Conservation (phyloP, 2,329 filamentous ascomycete species). For the Aplosporella prunicola region DNA sequence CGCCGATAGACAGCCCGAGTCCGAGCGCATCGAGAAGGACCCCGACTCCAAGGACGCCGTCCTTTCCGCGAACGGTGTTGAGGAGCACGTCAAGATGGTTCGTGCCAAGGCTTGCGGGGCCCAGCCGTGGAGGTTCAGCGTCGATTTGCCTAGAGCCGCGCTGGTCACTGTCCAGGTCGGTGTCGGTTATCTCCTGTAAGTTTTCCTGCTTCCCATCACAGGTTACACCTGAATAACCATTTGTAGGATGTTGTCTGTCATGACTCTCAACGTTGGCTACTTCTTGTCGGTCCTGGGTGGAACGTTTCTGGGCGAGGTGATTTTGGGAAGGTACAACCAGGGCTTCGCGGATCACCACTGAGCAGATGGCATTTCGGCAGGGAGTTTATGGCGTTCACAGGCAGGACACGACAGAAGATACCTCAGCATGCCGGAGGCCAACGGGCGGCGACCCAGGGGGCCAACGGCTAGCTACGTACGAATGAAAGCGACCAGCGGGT, state of each 20-base stretch:
- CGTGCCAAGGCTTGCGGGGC: slow-evolving; percentile 43
- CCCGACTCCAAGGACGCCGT: slow-evolving; percentile 55
- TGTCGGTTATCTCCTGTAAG: slow-evolving; percentile 78
- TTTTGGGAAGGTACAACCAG: slow-evolving; percentile 59
- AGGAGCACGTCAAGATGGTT: slow-evolving; percentile 71
- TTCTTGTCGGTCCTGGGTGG: slow-evolving; percentile 71
- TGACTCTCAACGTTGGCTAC: slow-evolving; percentile 82
- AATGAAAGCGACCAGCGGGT: no score
- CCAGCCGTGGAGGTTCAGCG: slow-evolving; percentile 70
- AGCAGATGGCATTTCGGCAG: no score
- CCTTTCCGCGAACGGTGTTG: slow-evolving; percentile 63
- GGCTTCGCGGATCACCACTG: slow-evolving; percentile 15
- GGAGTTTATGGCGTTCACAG: background rate
- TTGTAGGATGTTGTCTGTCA: slow-evolving; percentile 78
- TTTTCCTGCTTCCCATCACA: slow-evolving; percentile 17
- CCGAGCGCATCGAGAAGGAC: slow-evolving; percentile 47
- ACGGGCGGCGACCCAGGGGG: no score
- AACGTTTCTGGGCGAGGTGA: slow-evolving; percentile 77
- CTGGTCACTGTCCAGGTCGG: slow-evolving; percentile 65
- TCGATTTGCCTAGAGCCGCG: slow-evolving; percentile 64
- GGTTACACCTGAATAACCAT: slow-evolving; percentile 17
- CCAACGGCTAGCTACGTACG: no score
- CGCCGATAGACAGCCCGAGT: slow-evolving; percentile 50
- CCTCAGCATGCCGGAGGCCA: no score
- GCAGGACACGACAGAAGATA: background rate